These are phyloP conservation scores for Raffaelea albimanens DNA, from an alignment of 2,329 filamentous ascomycete genomes.

Conservation along the genomic window DNA sequence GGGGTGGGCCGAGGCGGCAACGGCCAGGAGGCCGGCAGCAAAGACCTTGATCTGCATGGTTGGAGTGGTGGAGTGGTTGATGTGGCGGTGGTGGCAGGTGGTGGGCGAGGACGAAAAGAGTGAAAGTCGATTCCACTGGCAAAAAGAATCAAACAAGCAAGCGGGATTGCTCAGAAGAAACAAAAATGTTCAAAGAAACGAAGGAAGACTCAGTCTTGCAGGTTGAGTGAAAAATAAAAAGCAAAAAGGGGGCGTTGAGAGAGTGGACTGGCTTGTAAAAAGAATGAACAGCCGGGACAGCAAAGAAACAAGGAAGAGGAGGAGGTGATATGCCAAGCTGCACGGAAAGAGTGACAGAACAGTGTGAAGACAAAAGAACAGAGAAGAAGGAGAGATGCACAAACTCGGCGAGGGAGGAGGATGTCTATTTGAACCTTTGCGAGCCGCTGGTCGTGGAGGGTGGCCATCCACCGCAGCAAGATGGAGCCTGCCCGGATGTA, in stretches of 20 bases:
- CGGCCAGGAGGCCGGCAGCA: constrained; percentile 33
- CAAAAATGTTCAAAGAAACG: too few relatives aligned
- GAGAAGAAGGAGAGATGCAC: constrained; percentile 8
- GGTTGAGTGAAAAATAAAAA: not conserved
- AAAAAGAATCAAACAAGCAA: constrained; percentile 18
- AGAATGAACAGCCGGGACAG: not conserved
- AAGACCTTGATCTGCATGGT: constrained; percentile 40
- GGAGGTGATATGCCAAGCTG: constrained; percentile 6
- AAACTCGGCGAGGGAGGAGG: not conserved
- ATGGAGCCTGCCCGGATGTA: too few relatives aligned
- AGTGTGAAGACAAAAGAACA: constrained; percentile 10
- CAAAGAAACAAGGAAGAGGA: constrained; percentile 19
- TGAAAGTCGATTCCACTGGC: constrained; percentile 22
- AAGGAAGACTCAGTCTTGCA: not conserved
- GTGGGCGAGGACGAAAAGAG: constrained; percentile 9
- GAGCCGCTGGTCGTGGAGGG: too few relatives aligned
- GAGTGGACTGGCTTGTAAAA: constrained; percentile 16
- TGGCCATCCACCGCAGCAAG: too few relatives aligned
- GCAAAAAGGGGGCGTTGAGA: constrained; percentile 3
- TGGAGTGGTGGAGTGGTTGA: not conserved
- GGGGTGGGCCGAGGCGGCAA: constrained; percentile 31
- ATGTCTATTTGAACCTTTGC: not conserved
- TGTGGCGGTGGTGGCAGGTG: not conserved
- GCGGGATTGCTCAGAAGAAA: not conserved
- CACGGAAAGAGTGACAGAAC: constrained; percentile 10